phyloP scores from a whole-genome alignment of 2,329 filamentous ascomycete species.

The Alternaria gaisen region DNA sequence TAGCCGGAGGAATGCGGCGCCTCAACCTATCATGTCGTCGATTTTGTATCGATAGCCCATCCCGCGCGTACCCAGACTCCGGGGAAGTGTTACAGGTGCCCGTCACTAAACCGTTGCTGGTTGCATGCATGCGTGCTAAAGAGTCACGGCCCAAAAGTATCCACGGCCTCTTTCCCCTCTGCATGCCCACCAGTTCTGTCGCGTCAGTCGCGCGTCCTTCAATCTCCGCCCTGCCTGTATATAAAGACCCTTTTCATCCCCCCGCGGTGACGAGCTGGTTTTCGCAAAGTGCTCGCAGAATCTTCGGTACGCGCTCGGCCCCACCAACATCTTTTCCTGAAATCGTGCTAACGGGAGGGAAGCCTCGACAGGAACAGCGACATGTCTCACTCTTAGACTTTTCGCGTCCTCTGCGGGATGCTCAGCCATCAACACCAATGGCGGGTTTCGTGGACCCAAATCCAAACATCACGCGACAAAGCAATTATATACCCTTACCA shows the following conservation, averaged over 20 bases:
- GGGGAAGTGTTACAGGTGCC: constrained; percentile 29
- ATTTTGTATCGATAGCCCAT: constrained; percentile 11
- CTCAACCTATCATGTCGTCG: constrained; percentile 26
- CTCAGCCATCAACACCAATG: constrained; percentile 45
- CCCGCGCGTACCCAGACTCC: constrained; percentile 31
- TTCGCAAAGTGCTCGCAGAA: constrained; percentile 30
- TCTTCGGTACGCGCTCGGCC: constrained; percentile 44
- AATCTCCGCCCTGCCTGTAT: constrained; percentile 23
- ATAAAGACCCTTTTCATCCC: constrained; percentile 27
- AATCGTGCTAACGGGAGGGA: constrained; percentile 35
- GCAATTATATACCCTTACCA: constrained; percentile 26
- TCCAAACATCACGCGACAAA: constrained; percentile 29
- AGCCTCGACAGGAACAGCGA: constrained; percentile 29
- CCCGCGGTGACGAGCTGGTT: constrained; percentile 21
- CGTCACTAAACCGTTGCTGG: constrained; percentile 25
- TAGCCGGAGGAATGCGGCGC: constrained; percentile 16
- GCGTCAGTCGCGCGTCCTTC: constrained; percentile 21
- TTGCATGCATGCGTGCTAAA: constrained; percentile 30
- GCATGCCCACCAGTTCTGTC: constrained; percentile 25
- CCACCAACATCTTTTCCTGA: constrained; percentile 24
- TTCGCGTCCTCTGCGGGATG: constrained; percentile 45
- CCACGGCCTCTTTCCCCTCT: constrained; percentile 37
- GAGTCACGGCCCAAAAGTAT: constrained; percentile 35
- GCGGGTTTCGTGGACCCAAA: constrained; percentile 43
- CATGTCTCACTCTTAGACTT: constrained; percentile 43